Evolutionary conservation across 306 rosid genomes (phyloP), one percentile per base, ranked within the genome.

Genomic region (Bauhinia variegata): DNA sequence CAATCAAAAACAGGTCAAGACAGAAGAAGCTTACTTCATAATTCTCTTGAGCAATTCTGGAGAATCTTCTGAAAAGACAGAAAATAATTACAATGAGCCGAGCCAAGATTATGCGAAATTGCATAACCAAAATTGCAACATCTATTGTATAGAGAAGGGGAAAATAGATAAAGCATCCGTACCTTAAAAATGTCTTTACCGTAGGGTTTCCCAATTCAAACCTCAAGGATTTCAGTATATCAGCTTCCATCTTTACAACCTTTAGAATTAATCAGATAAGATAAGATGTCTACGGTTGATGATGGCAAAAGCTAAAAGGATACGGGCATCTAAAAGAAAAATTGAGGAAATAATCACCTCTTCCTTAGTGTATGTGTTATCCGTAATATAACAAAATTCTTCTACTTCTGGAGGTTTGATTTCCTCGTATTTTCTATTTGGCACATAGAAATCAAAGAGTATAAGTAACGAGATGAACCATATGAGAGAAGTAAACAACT

Each of bases 181-280:
- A 8, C 99, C 99, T 93, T 65, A 93, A 72, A 71, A 90, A 88
- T 39, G 95, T 84, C 82, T 79, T 86, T 39, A 82, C 83, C 0
- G 99, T 90, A 34, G 99, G 97, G 76, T 79, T 85, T 3, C 99
- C 97, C 87, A 90, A 36, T 77, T 93, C 96, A 76, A 90, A 93
- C 17, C 78, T 84, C 69, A 93, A 70, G 12, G 87, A 54, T 71
- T 80, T 85, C 5, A 93, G 89, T 54, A 93, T 71, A 12, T 86
- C 95, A 75, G 92, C 91, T 72, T 93, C 99, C 99, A 93, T 90
- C 36, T 56, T 56, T 75, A 91, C 78, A 60, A 91, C 92, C 99
- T 93, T 67, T 13, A 39, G 5, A 57, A 58, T 12, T 51, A 50
- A n/a, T 2, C 53, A 4, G 8, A n/a, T n/a, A n/a, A n/a, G n/a